Base-by-base conservation (phyloP, 169 alveolate genomes). In the Ichthyophthirius multifiliis region DNA sequence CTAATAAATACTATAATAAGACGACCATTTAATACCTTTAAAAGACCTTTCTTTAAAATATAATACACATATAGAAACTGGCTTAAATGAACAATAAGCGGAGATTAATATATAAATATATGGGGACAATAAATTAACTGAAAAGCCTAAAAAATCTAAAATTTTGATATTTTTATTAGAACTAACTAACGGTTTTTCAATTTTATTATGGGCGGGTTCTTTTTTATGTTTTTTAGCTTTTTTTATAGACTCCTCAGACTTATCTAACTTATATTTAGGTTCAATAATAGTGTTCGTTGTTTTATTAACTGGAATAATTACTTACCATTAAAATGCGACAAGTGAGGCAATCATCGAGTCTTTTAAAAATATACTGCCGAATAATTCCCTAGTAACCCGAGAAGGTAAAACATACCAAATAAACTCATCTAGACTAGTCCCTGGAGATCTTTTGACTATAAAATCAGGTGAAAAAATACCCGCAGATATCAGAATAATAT, bases 71-170 rank as follows among this genome's bases (percentile, higher is more conserved):
- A 45, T 16, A 4, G 35, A 32, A 47, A 55, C 34, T 37, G 83
- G 83, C 27, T 39, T 76, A 9, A 62, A 48, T n/a, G 39, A 32
- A 37, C 6, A 18, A 16, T 30, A 55, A 44, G 67, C 67, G 7
- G 37, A 37, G 13, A 41, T 18, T 15, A 76, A 63, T 41, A 34
- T 47, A n/a, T 18, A 39, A 41, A 16, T 27, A n/a, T 41, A 47
- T 62, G 98, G 98, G 0, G 92, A 83, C n/a, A 95, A 95, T 81
- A 30, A 83, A 37, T 82, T 95, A 48, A 87, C 96, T 16, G 95
- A 90, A 65, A 88, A 89, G 74, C 85, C 89, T 44, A 81, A 79
- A 65, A 64, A 88, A 4, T 96, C 97, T 30, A 88, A 95, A 84
- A 90, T 84, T 43, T 34, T 89, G 13, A 76, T 83, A 41, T 93